These are phyloP conservation scores for Withania somnifera DNA, from an alignment of 305 asterid species.

Conservation along the genomic window DNA sequence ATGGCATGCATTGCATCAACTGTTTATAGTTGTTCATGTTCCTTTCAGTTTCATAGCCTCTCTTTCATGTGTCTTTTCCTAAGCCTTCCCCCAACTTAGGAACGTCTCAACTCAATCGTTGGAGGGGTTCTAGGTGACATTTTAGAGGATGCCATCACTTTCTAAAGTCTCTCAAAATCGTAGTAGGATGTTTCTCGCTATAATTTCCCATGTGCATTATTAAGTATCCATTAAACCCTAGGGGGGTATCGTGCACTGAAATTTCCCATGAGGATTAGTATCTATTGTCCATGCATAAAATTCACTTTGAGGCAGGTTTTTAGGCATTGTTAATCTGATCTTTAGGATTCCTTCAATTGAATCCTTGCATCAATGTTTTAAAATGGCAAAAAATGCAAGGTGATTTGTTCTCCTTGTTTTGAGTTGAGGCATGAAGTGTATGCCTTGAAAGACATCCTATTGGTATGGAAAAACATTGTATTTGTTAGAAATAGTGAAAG, in stretches of 20 bases:
- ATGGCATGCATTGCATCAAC: neutral
- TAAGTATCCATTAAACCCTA: neutral
- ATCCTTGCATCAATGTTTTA: neutral
- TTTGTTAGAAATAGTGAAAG: neutral
- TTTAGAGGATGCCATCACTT: neutral
- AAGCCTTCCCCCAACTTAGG: neutral
- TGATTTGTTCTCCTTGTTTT: neutral
- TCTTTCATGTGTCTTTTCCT: neutral
- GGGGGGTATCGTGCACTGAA: neutral
- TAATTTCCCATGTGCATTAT: neutral
- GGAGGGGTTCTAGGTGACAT: neutral
- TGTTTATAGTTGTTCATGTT: neutral
- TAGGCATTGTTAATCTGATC: neutral
- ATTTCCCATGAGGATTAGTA: neutral
- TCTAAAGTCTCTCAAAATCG: neutral
- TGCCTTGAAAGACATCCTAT: neutral
- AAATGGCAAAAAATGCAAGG: neutral
- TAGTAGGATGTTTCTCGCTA: neutral
- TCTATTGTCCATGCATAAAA: neutral
- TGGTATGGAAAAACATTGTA: neutral
- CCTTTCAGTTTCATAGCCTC: neutral
- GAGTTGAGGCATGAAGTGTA: neutral
- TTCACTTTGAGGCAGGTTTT: neutral
- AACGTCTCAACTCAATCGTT: neutral
- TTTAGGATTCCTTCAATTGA: too few relatives aligned